A percentile compares a stretch with the other conserved stretches of the same genome.
phyloP scores from a whole-genome alignment of 768 basidiomycete species.

The Serendipita vermifera region DNA sequence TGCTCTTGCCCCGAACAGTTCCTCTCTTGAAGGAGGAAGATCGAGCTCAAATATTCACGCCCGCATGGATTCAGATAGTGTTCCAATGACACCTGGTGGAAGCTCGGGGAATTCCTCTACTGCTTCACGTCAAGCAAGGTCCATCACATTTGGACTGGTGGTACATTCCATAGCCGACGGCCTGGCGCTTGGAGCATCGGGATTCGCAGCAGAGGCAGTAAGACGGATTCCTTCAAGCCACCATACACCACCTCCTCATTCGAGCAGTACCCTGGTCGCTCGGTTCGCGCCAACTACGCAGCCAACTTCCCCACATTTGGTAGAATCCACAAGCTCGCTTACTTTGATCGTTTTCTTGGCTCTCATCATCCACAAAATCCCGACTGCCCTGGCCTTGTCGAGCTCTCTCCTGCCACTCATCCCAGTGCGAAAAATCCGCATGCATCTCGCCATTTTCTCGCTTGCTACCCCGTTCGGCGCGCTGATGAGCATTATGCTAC shows the following conservation, averaged over 20 bases:
- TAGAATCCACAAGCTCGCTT: slow-evolving; percentile 33
- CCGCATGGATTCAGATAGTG: slow-evolving; percentile 17
- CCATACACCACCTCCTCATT: neutral
- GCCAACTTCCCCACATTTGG: slow-evolving; percentile 16
- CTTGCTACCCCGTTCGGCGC: slow-evolving; percentile 76
- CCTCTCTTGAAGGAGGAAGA: slow-evolving; percentile 15
- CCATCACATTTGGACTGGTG: slow-evolving; percentile 74
- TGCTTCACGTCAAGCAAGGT: slow-evolving; percentile 32
- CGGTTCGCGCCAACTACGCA: neutral
- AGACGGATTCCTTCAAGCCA: no score
- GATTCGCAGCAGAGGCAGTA: slow-evolving; percentile 24
- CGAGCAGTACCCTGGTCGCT: neutral
- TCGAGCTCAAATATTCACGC: slow-evolving; percentile 28
- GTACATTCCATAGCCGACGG: slow-evolving; percentile 88
- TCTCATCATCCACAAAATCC: slow-evolving; percentile 86
- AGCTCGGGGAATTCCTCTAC: slow-evolving; percentile 14
- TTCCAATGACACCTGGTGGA: slow-evolving; percentile 7
- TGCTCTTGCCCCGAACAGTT: slow-evolving; percentile 20
- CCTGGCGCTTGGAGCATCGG: slow-evolving; percentile 76
- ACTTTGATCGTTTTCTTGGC: slow-evolving; percentile 84
- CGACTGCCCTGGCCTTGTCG: slow-evolving; percentile 80
- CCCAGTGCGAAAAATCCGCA: slow-evolving; percentile 52
- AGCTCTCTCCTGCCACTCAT: slow-evolving; percentile 72
- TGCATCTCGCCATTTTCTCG: slow-evolving; percentile 65
- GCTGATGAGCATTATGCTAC: slow-evolving; percentile 55